These are phyloP conservation scores for Pythium insidiosum DNA, from an alignment of 352 stramenopile genomes.

Conservation along the genomic window DNA sequence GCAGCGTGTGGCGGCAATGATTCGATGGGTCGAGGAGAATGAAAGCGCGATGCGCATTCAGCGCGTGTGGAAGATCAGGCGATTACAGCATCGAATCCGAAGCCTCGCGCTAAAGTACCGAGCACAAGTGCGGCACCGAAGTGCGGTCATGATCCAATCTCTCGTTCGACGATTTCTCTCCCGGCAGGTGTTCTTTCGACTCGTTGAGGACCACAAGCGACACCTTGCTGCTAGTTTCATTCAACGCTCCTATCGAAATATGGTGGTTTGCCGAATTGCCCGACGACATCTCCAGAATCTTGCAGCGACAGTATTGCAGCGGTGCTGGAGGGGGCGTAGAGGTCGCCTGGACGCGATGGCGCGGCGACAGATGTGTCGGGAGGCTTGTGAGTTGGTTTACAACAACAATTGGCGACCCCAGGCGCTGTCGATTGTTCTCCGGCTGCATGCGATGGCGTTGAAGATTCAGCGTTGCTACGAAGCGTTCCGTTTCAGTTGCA, in stretches of 20 bases:
- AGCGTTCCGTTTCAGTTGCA: conserved; percentile 3
- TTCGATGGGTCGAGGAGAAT: conserved; percentile 18
- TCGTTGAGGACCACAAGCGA: conserved; percentile 8
- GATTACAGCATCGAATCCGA: conserved; percentile 12
- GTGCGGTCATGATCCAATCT: conserved; percentile 19
- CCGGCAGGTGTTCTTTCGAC: conserved; percentile 2
- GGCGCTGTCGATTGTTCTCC: conserved; percentile 1
- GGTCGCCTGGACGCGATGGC: conserved; percentile 5
- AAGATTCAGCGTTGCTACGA: conserved; percentile 17
- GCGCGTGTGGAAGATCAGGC: conserved; percentile 17
- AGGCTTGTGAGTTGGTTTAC: conserved; percentile 1
- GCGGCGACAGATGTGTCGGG: conserved; percentile 2
- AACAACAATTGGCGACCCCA: conserved; percentile 1
- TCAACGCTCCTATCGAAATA: conserved; percentile 18
- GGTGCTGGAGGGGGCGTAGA: conserved; percentile 12
- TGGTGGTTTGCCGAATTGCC: conserved; percentile 16
- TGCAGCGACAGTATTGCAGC: conserved; percentile 11
- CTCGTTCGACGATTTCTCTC: conserved; percentile 13
- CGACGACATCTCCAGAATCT: conserved; percentile 7
- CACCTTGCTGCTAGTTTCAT: conserved; percentile 13
- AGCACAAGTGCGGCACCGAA: conserved; percentile 9
- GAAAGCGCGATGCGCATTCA: conserved; percentile 13
- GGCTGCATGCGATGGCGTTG: not conserved
- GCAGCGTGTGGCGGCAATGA: conserved; percentile 1
- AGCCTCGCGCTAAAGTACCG: conserved; percentile 14